Evolutionary conservation across 805 yeast species (phyloP), one percentile per base, ranked within the genome.

Genomic region (Kluyveromyces wickerhamii): DNA sequence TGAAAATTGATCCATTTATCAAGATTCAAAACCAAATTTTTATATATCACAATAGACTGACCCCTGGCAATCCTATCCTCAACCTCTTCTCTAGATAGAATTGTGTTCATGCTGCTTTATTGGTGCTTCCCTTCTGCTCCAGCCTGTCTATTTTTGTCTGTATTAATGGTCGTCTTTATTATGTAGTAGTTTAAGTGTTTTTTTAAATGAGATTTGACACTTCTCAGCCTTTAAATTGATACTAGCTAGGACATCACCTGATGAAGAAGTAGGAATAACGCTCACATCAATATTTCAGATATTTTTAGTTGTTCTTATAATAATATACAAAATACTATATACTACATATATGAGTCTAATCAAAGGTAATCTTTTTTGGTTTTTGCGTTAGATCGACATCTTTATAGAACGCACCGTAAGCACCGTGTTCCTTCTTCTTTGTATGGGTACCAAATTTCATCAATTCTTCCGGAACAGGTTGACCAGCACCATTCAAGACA

Each of bases 391-490:
- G 71, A 51, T 87, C 97, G 31, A 89, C 92, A 54, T 88, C 86
- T 57, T 89, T 92, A 69, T 67, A 92, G 68, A 92, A 92, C 1
- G 97, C 96, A 45, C 99, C 99, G 51, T 92, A 92, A n/a, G 89
- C 96, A 44, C 89, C 77, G 56, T 92, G 98, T 45, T 86, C 88
- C 69, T 92, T 92, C 80, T 88, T 89, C 65, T 92, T 92, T 8
- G 97, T 92, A 63, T 92, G 97, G 5, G 96, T 87, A 32, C 99
- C 99, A 50, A 89, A 92, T 60, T 88, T 89, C 57, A 85, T 71
- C 54, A 92, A 68, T 38, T 87, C 97, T 35, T 84, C 96, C 7
- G 99, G 99, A 40, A 92, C 97, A 1, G 80, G 79, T 65, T 92
- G 98, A 60, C 80, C 75, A 14, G 97, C 98, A 45, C 94, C 95